Evolutionary conservation across 176 grass and related monocot species (phyloP).

Genomic region (maize (Zea mays)): Zm-B73-REFERENCE-NAM-5.0 NC_050103.1:121474501-121475000

Average conservation of each 20-base stretch:
- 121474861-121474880: conserved; percentile 48
- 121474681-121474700: not conserved
- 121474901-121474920: conserved; percentile 58
- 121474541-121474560: not conserved
- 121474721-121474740: conserved; percentile 27
- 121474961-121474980: conserved; percentile 10
- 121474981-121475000: not conserved
- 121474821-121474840: not conserved
- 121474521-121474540: conserved; percentile 8
- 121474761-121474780: conserved; percentile 29
- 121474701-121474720: not conserved
- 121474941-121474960: conserved; percentile 6
- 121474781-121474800: conserved; percentile 24
- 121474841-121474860: conserved; percentile 16
- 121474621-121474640: not conserved
- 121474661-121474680: not conserved
- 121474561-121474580: not conserved
- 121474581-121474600: conserved; percentile 15
- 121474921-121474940: conserved; percentile 37
- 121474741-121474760: conserved; percentile 24
- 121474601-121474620: not conserved
- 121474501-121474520: conserved; percentile 46
- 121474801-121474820: conserved; percentile 33
- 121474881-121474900: conserved; percentile 59
- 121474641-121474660: not conserved